Evolutionary conservation across 768 basidiomycete species (phyloP).

Genomic region (Rhodotorula diobovata): DNA sequence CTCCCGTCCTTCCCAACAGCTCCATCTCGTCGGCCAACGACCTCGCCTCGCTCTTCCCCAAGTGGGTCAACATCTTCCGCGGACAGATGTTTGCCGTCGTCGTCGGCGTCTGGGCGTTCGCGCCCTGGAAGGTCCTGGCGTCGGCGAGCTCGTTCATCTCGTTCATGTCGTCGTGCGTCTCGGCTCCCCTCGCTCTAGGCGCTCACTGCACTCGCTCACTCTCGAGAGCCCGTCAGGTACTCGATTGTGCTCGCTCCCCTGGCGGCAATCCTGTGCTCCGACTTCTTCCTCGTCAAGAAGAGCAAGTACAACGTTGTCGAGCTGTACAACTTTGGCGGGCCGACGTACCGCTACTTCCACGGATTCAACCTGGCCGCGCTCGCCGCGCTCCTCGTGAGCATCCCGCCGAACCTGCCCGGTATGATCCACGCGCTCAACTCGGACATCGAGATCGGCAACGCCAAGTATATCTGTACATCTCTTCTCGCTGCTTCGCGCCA

Average conservation of each 20-base stretch:
- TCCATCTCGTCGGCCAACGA: conserved; percentile 39
- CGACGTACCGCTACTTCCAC: conserved; percentile 42
- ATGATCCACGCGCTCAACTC: conserved; percentile 69
- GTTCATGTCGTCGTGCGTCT: conserved; percentile 2
- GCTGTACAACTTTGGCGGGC: conserved; percentile 68
- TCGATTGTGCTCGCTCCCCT: conserved; percentile 71
- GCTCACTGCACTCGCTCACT: neutral
- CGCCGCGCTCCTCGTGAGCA: conserved; percentile 62
- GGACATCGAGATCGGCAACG: conserved; percentile 57
- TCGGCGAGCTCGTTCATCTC: conserved; percentile 28
- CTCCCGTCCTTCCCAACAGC: conserved; percentile 18
- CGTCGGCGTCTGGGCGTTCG: conserved; percentile 53
- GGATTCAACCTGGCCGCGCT: conserved; percentile 69
- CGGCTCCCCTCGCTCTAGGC: neutral
- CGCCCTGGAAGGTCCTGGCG: conserved; percentile 32
- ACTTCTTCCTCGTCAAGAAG: conserved; percentile 72
- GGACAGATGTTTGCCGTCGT: conserved; percentile 61
- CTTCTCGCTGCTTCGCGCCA: neutral
- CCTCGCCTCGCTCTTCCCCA: conserved; percentile 38
- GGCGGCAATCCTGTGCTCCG: conserved; percentile 64
- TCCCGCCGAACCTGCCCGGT: conserved; percentile 70
- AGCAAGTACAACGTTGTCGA: conserved; percentile 72
- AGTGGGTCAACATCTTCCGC: conserved; percentile 44
- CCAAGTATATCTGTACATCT: conserved; percentile 25
- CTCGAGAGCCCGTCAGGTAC: neutral